Conservation (phyloP, 768 basidiomycete genomes). For the Lactifluus hygrophoroides region DNA sequence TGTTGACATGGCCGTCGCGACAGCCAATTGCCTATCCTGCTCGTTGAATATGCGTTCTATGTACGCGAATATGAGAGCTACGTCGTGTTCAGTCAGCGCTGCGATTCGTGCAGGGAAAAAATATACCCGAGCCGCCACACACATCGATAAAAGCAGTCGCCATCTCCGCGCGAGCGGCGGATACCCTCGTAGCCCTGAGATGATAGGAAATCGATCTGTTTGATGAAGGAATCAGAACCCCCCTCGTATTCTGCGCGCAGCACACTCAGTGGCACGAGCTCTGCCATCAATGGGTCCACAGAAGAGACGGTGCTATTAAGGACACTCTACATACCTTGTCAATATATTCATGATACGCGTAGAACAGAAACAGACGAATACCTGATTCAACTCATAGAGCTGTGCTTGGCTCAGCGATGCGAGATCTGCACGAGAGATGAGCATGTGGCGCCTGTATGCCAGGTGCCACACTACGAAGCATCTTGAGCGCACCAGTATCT, state of each 20-base stretch:
- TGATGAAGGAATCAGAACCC: slow-evolving; percentile 49
- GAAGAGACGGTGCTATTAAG: slow-evolving; percentile 32
- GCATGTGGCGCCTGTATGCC: not conserved
- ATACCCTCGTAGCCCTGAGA: slow-evolving; percentile 55
- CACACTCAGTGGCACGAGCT: slow-evolving; percentile 41
- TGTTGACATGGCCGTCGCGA: slow-evolving; percentile 41
- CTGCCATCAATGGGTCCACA: slow-evolving; percentile 45
- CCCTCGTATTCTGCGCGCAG: slow-evolving; percentile 62
- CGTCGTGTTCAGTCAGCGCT: slow-evolving; percentile 18
- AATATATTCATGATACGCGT: not conserved
- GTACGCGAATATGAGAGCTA: slow-evolving; percentile 79
- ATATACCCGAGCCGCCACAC: slow-evolving; percentile 21
- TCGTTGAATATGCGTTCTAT: slow-evolving; percentile 57
- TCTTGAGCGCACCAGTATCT: slow-evolving; percentile 18
- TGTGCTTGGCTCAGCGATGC: slow-evolving; percentile 27
- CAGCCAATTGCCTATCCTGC: slow-evolving; percentile 37
- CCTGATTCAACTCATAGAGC: slow-evolving; percentile 37
- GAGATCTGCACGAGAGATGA: slow-evolving; percentile 25
- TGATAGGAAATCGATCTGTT: slow-evolving; percentile 68
- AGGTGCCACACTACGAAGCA: not conserved
- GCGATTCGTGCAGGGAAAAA: not conserved
- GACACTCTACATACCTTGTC: slow-evolving; percentile 27
- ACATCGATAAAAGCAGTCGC: slow-evolving; percentile 92
- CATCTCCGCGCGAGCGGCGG: slow-evolving; percentile 67
- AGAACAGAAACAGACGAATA: slow-evolving; percentile 5